Conservation (phyloP, 1,284 basidiomycete species). For the Tetrapyrgos nigripes region DNA sequence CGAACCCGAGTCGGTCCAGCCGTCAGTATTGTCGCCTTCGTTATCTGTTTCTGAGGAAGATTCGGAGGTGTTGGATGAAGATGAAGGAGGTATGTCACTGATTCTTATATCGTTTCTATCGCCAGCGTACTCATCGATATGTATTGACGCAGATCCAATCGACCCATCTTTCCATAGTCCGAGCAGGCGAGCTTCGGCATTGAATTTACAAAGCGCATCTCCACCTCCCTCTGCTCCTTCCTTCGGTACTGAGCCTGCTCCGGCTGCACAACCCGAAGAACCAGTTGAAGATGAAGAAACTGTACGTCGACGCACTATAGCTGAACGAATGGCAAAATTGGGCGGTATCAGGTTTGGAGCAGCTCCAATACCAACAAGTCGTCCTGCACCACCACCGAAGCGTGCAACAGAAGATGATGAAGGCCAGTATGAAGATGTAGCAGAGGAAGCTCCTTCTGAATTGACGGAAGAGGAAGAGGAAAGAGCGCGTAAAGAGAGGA, state of each 20-base stretch:
- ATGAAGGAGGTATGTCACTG: constrained; percentile 59
- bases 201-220: constrained; percentile 23
- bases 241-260: constrained; percentile 13
- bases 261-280: constrained; percentile 22
- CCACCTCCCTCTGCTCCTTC: background rate
- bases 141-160: constrained; percentile 61
- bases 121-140: constrained; percentile 18
- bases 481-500: constrained; percentile 68
- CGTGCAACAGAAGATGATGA: constrained; percentile 29
- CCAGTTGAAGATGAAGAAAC: constrained; percentile 54
- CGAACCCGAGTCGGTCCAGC: background rate
- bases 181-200: constrained; percentile 41
- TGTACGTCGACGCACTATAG: constrained; percentile 64
- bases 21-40: background rate
- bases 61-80: constrained; percentile 60
- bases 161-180: constrained; percentile 65
- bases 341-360: constrained; percentile 77
- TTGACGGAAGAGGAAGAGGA: constrained; percentile 67
- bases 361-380: constrained; percentile 46
- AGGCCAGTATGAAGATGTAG: constrained; percentile 26
- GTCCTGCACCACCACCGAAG: constrained; percentile 45
- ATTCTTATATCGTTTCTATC: constrained; percentile 8
- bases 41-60: constrained; percentile 11
- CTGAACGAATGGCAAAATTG: constrained; percentile 81
- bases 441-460: constrained; percentile 31